A percentile compares a stretch with the other conserved stretches of the same genome.
These are phyloP conservation scores for Calonectria hawksworthii DNA, from an alignment of 2,329 filamentous ascomycete species.

Conservation along the genomic window DNA sequence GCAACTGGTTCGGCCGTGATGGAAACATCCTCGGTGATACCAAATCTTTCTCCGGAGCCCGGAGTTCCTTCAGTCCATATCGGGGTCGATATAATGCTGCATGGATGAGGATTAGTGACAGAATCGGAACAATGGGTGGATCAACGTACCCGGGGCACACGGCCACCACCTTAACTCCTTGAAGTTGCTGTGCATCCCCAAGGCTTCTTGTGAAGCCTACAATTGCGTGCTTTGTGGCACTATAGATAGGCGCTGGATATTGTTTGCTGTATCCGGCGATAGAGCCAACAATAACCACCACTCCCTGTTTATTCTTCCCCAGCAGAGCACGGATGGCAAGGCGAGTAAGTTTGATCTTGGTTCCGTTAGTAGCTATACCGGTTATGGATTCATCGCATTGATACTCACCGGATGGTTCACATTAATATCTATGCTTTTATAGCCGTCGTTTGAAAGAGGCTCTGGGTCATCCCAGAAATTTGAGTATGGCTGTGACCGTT, in stretches of 20 bases:
- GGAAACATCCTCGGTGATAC: background rate
- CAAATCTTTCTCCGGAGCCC: slow-evolving; percentile 7
- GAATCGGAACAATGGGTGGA: no score
- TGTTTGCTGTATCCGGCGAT: slow-evolving; percentile 25
- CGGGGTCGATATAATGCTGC: slow-evolving; percentile 1
- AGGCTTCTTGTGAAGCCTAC: slow-evolving; percentile 10
- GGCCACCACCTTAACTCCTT: slow-evolving; percentile 9
- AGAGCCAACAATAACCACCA: slow-evolving; percentile 12
- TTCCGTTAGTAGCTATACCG: background rate
- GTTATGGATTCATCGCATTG: background rate
- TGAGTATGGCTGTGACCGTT: slow-evolving; percentile 8
- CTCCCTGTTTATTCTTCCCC: slow-evolving; percentile 21
- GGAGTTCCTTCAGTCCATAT: slow-evolving; percentile 16
- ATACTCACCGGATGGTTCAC: slow-evolving; percentile 14
- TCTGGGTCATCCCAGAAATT: slow-evolving; percentile 28
- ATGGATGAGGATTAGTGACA: background rate
- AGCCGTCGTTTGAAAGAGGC: slow-evolving; percentile 8
- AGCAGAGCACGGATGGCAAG: slow-evolving; percentile 26
- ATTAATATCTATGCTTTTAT: slow-evolving; percentile 23
- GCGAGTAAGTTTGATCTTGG: slow-evolving; percentile 17
- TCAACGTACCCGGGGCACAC: slow-evolving; percentile 10
- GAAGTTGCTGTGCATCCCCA: background rate
- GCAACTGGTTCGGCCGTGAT: background rate
- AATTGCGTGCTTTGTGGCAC: slow-evolving; percentile 18
- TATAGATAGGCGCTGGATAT: slow-evolving; percentile 16